phyloP scores from a whole-genome alignment of 2,329 filamentous ascomycete genomes.

The Paecilomyces sp. region DNA sequence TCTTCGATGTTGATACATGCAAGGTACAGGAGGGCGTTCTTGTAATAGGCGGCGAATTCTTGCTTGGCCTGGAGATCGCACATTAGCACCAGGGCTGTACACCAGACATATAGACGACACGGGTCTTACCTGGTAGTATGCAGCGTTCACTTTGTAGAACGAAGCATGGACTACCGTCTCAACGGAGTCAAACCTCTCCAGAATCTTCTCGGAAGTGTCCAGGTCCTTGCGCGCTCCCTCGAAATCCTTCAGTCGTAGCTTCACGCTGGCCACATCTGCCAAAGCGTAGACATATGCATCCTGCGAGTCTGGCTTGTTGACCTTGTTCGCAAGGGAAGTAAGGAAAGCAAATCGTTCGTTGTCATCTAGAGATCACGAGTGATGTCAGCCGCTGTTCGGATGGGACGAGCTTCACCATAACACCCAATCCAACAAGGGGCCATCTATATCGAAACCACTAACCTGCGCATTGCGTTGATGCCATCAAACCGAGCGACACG shows the following conservation, averaged over 20 bases:
- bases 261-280: conserved; percentile 80
- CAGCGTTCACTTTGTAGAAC: conserved; percentile 92
- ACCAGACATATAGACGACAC: neutral
- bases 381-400: conserved; percentile 5
- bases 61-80: conserved; percentile 54
- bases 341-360: conserved; percentile 81
- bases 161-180: conserved; percentile 92
- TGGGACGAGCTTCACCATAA: neutral
- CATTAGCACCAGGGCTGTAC: neutral
- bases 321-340: conserved; percentile 73
- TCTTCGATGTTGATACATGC: conserved; percentile 83
- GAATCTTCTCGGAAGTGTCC: conserved; percentile 75
- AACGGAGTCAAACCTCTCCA: conserved; percentile 89
- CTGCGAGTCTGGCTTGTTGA: conserved; percentile 86
- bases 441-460: neutral
- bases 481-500: conserved; percentile 80
- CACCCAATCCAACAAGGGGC: conserved; percentile 2
- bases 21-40: conserved; percentile 93
- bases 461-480: conserved; percentile 66
- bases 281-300: conserved; percentile 93
- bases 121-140: conserved; percentile 73
- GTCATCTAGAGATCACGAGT: conserved; percentile 55
- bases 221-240: conserved; percentile 81
- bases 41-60: conserved; percentile 95
- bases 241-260: conserved; percentile 70